Conservation (phyloP, 306 rosid species). For the Abrus pulchellus region DNA sequence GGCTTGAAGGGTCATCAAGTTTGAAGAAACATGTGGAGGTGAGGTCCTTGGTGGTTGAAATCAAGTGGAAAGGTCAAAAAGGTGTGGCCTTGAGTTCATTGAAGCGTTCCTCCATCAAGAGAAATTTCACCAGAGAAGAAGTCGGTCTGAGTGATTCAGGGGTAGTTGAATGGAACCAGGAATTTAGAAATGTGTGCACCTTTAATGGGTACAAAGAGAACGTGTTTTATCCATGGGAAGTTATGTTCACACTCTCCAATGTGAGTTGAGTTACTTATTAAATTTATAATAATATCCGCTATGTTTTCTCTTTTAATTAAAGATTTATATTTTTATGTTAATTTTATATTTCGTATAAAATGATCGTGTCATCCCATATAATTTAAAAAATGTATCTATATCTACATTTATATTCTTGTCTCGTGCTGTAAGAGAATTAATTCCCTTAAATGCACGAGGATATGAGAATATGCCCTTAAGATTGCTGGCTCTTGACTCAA, state of each 20-base stretch:
- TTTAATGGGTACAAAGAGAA: slow-evolving; percentile 68
- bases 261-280: slow-evolving; percentile 60
- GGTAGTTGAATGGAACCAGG: slow-evolving; percentile 73
- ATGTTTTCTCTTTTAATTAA: neutral
- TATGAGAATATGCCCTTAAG: neutral
- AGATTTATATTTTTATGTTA: slow-evolving; percentile 5
- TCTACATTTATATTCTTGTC: neutral
- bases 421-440: neutral
- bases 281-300: neutral
- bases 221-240: slow-evolving; percentile 82
- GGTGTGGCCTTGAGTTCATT: slow-evolving; percentile 68
- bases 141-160: slow-evolving; percentile 55
- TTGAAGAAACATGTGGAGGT: slow-evolving; percentile 43
- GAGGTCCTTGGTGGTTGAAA: slow-evolving; percentile 61
- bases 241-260: slow-evolving; percentile 69
- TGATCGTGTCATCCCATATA: neutral
- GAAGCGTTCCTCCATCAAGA: slow-evolving; percentile 60
- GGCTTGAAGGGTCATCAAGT: slow-evolving; percentile 61
- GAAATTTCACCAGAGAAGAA: slow-evolving; percentile 68
- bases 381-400: neutral
- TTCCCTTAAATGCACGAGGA: neutral
- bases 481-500: slow-evolving; percentile 3
- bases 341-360: neutral
- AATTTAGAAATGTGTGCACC: slow-evolving; percentile 66
- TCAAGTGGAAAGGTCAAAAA: slow-evolving; percentile 80